phyloP scores from a whole-genome alignment of 208 protist species.

The Acanthamoeba royreba region DNA sequence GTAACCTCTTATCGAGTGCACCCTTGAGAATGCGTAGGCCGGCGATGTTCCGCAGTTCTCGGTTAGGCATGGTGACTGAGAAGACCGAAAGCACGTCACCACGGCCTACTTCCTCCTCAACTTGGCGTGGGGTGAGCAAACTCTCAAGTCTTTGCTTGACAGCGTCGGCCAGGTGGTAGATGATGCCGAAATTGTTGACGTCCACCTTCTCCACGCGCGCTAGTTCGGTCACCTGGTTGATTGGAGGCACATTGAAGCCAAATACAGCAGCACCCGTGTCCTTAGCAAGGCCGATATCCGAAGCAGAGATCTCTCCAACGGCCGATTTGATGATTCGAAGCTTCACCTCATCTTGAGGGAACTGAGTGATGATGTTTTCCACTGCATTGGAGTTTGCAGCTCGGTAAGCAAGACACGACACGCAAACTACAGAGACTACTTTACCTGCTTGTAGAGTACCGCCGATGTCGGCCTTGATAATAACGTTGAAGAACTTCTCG shows the following conservation, averaged over 20 bases:
- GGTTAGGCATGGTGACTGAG: neutral
- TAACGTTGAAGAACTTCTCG: constrained; percentile 19
- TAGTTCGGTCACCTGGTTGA: neutral
- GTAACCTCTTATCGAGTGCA: constrained; percentile 17
- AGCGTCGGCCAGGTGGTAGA: constrained; percentile 74
- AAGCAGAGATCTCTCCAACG: constrained; percentile 49
- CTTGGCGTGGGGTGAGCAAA: constrained; percentile 3
- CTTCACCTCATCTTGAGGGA: constrained; percentile 61
- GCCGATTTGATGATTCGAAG: constrained; percentile 34
- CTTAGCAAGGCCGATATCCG: constrained; percentile 58
- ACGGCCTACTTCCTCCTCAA: constrained; percentile 46
- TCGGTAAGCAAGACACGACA: too few relatives aligned
- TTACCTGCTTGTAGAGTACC: constrained; percentile 65
- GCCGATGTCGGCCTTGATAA: constrained; percentile 70
- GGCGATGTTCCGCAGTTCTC: constrained; percentile 52
- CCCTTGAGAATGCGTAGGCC: constrained; percentile 62
- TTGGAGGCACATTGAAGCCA: constrained; percentile 58
- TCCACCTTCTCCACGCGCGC: constrained; percentile 19
- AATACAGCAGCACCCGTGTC: constrained; percentile 50
- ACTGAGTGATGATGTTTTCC: neutral
- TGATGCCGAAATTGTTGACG: constrained; percentile 57
- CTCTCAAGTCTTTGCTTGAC: constrained; percentile 49
- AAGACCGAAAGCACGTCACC: constrained; percentile 65
- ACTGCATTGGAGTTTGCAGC: too few relatives aligned
- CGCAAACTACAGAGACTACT: too few relatives aligned